A percentile compares a stretch with the other conserved stretches of the same genome.
These are phyloP conservation scores for Coemansia sp. DNA, from an alignment of 192 early-diverging fungal species.

Conservation along the genomic window DNA sequence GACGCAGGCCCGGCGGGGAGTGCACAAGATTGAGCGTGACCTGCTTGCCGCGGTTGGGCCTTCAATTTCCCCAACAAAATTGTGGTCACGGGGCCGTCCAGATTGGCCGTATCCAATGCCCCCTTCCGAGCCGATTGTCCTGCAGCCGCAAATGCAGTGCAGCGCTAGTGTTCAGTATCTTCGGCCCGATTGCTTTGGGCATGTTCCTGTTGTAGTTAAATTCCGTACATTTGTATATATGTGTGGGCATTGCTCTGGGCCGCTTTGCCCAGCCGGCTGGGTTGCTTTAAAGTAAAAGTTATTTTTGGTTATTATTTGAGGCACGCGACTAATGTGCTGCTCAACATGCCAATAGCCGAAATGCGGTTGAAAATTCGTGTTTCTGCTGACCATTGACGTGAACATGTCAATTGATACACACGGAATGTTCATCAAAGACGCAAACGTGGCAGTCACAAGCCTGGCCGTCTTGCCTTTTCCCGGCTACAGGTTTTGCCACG, in stretches of 20 bases:
- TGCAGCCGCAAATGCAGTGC: conserved; percentile 5
- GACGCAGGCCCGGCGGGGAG: not conserved
- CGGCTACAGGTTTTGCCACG: conserved; percentile 84
- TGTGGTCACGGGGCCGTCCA: conserved; percentile 29
- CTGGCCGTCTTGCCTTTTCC: conserved; percentile 66
- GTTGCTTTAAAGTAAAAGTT: no score
- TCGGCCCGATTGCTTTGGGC: not conserved
- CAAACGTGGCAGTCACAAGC: conserved; percentile 96
- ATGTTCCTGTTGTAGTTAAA: not conserved
- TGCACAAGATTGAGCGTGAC: conserved; percentile 10
- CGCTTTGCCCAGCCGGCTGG: no score
- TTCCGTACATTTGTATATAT: not conserved
- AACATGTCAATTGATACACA: conserved; percentile 69
- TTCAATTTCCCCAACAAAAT: conserved; percentile 28
- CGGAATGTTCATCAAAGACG: conserved; percentile 58
- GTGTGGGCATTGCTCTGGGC: not conserved
- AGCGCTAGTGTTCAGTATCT: not conserved
- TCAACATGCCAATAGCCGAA: no score
- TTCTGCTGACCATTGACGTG: conserved; percentile 39
- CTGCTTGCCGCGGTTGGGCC: conserved; percentile 8
- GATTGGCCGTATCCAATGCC: not conserved
- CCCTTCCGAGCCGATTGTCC: conserved; percentile 9
- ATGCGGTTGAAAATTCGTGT: no score
- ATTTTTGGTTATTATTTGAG: no score
- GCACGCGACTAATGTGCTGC: no score